phyloP scores from a whole-genome alignment of 2,329 filamentous ascomycete species.

The Alternaria triticina region DNA sequence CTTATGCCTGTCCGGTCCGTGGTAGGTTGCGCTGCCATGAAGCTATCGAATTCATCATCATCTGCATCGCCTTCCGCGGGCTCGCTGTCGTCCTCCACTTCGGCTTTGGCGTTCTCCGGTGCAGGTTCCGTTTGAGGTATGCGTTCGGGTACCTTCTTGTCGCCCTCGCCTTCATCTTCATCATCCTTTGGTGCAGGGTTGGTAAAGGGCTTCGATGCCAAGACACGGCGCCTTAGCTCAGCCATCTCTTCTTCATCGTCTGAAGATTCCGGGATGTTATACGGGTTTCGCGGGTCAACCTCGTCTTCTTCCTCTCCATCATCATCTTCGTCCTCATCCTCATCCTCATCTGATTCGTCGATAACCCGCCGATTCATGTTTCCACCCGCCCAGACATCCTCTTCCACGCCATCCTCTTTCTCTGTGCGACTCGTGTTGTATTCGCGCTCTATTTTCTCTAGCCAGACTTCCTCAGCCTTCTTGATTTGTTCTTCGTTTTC shows the following conservation, averaged over 20 bases:
- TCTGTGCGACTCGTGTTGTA: slow-evolving; percentile 79
- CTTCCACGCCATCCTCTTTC: slow-evolving; percentile 60
- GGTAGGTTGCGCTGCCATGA: slow-evolving; percentile 88
- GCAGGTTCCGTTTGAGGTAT: slow-evolving; percentile 63
- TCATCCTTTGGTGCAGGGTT: slow-evolving; percentile 56
- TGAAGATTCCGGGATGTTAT: slow-evolving; percentile 73
- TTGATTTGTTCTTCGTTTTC: slow-evolving; percentile 82
- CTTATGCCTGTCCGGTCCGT: slow-evolving; percentile 82
- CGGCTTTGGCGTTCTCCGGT: slow-evolving; percentile 36
- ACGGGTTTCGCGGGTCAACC: slow-evolving; percentile 67
- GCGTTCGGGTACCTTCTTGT: slow-evolving; percentile 66
- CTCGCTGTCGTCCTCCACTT: slow-evolving; percentile 71
- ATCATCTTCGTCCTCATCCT: slow-evolving; percentile 57
- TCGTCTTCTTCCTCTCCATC: slow-evolving; percentile 52
- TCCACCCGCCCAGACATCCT: slow-evolving; percentile 88
- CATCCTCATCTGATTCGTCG: slow-evolving; percentile 49
- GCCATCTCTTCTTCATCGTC: slow-evolving; percentile 92
- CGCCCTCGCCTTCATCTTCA: slow-evolving; percentile 38
- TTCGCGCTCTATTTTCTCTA: slow-evolving; percentile 87
- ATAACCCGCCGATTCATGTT: slow-evolving; percentile 76
- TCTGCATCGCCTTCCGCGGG: slow-evolving; percentile 68
- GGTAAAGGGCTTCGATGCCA: slow-evolving; percentile 87
- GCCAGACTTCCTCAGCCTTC: slow-evolving; percentile 83
- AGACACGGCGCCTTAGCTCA: slow-evolving; percentile 85
- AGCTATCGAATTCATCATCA: slow-evolving; percentile 86